These are phyloP conservation scores for Rostrohypoxylon terebratum DNA, from an alignment of 495 filamentous ascomycete species.

Conservation along the genomic window DNA sequence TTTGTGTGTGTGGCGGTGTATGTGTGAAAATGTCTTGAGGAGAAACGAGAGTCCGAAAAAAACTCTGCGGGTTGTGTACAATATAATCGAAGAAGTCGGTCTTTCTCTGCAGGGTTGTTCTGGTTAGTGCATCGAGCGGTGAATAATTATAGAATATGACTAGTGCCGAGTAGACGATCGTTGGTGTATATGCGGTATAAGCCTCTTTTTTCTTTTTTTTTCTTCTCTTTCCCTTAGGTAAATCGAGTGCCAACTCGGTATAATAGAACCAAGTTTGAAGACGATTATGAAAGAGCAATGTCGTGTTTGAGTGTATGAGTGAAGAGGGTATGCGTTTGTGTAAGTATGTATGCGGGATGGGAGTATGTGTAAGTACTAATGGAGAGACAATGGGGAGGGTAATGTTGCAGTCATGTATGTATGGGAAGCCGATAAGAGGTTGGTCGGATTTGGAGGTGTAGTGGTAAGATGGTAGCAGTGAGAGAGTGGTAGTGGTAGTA, in stretches of 20 bases:
- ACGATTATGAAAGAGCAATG: slow-evolving; percentile 43
- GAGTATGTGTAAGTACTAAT: slow-evolving; percentile 42
- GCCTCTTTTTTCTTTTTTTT: slow-evolving; percentile 34
- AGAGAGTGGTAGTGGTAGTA: slow-evolving; percentile 12
- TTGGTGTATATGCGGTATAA: slow-evolving; percentile 17
- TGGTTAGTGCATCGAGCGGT: slow-evolving; percentile 55
- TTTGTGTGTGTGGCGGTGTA: slow-evolving; percentile 14
- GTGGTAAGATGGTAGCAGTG: slow-evolving; percentile 42
- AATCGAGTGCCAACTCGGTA: slow-evolving; percentile 36
- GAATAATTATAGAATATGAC: slow-evolving; percentile 33
- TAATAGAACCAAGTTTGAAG: slow-evolving; percentile 28
- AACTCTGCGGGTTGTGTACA: slow-evolving; percentile 36
- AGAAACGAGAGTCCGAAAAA: slow-evolving; percentile 31
- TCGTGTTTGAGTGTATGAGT: slow-evolving; percentile 25
- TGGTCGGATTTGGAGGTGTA: slow-evolving; percentile 40
- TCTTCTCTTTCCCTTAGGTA: slow-evolving; percentile 25
- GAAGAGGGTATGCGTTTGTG: slow-evolving; percentile 20
- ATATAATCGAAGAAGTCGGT: slow-evolving; percentile 45
- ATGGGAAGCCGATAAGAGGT: slow-evolving; percentile 43
- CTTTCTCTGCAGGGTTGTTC: slow-evolving; percentile 45
- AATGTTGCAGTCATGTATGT: slow-evolving; percentile 46
- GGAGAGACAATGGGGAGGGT: slow-evolving; percentile 46
- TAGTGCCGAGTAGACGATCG: slow-evolving; percentile 22
- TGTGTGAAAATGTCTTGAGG: slow-evolving; percentile 20
- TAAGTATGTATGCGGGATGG: slow-evolving; percentile 16